Base-by-base conservation (phyloP, 1,284 basidiomycete species). In the Taiwanofungus camphoratus region DNA sequence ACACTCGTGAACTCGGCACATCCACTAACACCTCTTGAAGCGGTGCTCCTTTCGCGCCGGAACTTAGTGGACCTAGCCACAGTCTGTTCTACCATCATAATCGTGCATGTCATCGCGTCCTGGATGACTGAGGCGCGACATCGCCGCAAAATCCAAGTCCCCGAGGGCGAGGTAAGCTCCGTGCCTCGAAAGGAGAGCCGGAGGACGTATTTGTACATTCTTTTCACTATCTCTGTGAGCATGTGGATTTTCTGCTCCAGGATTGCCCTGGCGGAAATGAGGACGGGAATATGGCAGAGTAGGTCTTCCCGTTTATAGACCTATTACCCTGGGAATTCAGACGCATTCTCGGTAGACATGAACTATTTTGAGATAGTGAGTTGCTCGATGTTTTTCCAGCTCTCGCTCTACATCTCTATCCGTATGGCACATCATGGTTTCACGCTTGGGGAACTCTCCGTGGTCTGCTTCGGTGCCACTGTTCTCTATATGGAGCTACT, bases 401-500 rank as follows among this genome's bases (percentile, higher is more conserved):
- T 92, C 54, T 83, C 89, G 34, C 71, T 98, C 41, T 99, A 98
- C 61, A 75, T 87, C 37, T 89, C 89, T 41, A 79, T 96, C 38
- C 78, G 95, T 18, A 73, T 99, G 24, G 95, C 93, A 0, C 84
- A 96, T 53, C 79, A 87, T 19, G 91, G 90, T 11, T 95, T 98
- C 64, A 99, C 95, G 0, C 74, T 99, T 2, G 96, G 96, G 36
- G 96, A 99, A 62, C 76, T 98, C 8, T 85, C 84, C 15, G 69
- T 97, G 18, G 87, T 96, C 12, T 85, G 86, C 29, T 88, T 90
- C 52, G 88, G 92, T 33, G 92, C 89, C 13, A 89, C 92, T 1
- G 85, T 86, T 1, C 62, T 99, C 26, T 86, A 83, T 54, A 82
- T 93, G 70, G 96, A 99, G 61, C 71, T 84, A 16, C 66, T 92